phyloP scores from a whole-genome alignment of 257 asterid genomes.

The Paulownia fortunei region DNA sequence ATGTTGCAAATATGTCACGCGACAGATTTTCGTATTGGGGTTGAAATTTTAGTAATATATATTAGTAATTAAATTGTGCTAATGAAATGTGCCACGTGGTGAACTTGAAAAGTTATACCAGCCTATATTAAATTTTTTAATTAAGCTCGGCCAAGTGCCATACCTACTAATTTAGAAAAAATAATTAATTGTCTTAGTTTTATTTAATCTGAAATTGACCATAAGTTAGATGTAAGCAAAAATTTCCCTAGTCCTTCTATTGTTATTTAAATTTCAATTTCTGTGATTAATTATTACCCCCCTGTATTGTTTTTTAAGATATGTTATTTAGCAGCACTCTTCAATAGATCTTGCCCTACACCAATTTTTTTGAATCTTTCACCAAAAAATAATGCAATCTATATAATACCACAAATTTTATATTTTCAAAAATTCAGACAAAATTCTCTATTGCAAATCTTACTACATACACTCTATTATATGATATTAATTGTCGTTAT shows the following conservation, averaged over 20 bases:
- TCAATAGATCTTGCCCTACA: too few species aligned
- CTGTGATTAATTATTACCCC: too few species aligned
- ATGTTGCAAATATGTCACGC: neutral
- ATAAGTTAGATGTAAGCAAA: neutral
- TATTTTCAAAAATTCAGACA: too few species aligned
- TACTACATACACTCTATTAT: too few species aligned
- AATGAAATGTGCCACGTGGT: slow-evolving; percentile 28
- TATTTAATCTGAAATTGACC: neutral
- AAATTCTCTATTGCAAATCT: too few species aligned
- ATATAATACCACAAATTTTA: too few species aligned
- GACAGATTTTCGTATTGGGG: neutral
- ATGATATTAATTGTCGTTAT: too few species aligned
- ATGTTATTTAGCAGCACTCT: too few species aligned
- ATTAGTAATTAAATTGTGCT: neutral
- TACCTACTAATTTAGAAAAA: neutral
- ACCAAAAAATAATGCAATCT: too few species aligned
- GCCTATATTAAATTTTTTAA: neutral
- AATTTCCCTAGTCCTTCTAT: neutral
- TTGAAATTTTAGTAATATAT: slow-evolving; percentile 2
- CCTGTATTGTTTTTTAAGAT: too few species aligned
- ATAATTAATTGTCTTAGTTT: neutral
- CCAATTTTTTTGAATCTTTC: too few species aligned
- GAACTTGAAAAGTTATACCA: slow-evolving; percentile 9
- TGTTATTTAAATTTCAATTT: too few species aligned
- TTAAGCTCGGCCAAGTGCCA: neutral